phyloP scores from a whole-genome alignment of 768 basidiomycete species.

The Gymnopilus junonius region DNA sequence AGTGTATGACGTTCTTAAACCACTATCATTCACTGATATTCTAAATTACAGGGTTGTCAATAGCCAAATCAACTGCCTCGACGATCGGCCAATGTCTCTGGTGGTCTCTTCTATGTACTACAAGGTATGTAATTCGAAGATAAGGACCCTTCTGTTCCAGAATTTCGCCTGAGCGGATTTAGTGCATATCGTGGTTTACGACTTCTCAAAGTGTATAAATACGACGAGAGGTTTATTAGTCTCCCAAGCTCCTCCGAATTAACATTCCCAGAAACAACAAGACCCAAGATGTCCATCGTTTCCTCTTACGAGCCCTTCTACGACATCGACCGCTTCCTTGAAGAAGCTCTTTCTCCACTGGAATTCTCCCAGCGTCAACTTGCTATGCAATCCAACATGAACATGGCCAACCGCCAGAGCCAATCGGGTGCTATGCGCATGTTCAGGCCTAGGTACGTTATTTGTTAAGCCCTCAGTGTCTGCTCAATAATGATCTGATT shows the following conservation, averaged over 20 bases:
- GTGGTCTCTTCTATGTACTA: too few relatives aligned
- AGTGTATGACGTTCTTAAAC: too few relatives aligned
- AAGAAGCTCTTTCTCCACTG: neutral
- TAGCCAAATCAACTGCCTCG: too few relatives aligned
- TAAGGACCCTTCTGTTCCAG: too few relatives aligned
- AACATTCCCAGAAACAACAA: neutral
- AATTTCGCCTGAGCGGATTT: too few relatives aligned
- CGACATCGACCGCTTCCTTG: neutral
- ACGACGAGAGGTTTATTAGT: neutral
- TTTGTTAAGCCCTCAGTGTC: neutral
- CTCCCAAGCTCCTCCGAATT: neutral
- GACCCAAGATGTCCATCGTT: neutral
- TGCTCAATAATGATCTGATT: neutral
- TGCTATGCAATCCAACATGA: neutral
- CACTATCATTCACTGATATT: too few relatives aligned
- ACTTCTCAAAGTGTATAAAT: neutral
- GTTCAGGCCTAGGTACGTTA: constrained; percentile 34
- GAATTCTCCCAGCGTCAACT: neutral
- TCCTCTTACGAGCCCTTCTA: neutral
- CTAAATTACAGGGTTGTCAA: too few relatives aligned
- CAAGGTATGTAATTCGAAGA: too few relatives aligned
- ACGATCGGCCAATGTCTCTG: too few relatives aligned
- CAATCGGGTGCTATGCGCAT: constrained; percentile 7
- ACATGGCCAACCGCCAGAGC: neutral
- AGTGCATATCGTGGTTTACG: too few relatives aligned